Percentiles rank a stretch among this genome's conserved stretches.
These are phyloP conservation scores for Suillus subaureus DNA, from an alignment of 768 basidiomycete species.

Conservation along the genomic window DNA sequence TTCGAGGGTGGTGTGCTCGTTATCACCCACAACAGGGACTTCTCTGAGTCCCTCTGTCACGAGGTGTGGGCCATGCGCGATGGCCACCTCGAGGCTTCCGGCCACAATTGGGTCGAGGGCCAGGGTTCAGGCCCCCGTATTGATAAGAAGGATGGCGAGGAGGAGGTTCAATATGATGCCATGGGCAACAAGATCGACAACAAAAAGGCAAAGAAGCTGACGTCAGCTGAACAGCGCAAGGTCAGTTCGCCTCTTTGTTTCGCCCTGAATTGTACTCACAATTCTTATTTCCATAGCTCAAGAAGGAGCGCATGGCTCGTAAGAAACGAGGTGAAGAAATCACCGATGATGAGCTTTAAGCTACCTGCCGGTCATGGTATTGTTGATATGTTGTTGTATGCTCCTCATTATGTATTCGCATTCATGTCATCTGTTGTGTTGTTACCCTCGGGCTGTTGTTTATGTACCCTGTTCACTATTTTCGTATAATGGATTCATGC, in stretches of 20 bases:
- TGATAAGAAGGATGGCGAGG: slow-evolving; percentile 90
- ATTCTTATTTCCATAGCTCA: slow-evolving; percentile 40
- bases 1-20: slow-evolving; percentile 99
- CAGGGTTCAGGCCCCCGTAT: slow-evolving; percentile 95
- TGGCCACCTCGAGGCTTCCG: slow-evolving; percentile 93
- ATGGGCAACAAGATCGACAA: slow-evolving; percentile 96
- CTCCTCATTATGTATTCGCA: slow-evolving; percentile 11
- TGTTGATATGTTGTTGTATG: slow-evolving; percentile 13
- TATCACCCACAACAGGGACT: slow-evolving; percentile 98
- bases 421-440: slow-evolving; percentile 8
- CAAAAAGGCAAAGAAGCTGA: slow-evolving; percentile 87
- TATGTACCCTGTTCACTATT: slow-evolving; percentile 22
- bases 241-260: slow-evolving; percentile 31
- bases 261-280: slow-evolving; percentile 16
- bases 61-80: slow-evolving; percentile 99
- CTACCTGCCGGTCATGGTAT: neutral
- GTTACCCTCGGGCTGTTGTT: slow-evolving; percentile 17
- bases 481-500: slow-evolving; percentile 22
- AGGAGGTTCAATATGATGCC: slow-evolving; percentile 91
- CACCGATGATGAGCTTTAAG: slow-evolving; percentile 58
- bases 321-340: slow-evolving; percentile 86
- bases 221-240: slow-evolving; percentile 83
- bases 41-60: slow-evolving; percentile 96
- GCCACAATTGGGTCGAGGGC: slow-evolving; percentile 99
- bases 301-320: slow-evolving; percentile 95